Evolutionary conservation across 306 rosid species (phyloP), one percentile per base, ranked within the genome.

Genomic region (Dryas octopetala): DNA sequence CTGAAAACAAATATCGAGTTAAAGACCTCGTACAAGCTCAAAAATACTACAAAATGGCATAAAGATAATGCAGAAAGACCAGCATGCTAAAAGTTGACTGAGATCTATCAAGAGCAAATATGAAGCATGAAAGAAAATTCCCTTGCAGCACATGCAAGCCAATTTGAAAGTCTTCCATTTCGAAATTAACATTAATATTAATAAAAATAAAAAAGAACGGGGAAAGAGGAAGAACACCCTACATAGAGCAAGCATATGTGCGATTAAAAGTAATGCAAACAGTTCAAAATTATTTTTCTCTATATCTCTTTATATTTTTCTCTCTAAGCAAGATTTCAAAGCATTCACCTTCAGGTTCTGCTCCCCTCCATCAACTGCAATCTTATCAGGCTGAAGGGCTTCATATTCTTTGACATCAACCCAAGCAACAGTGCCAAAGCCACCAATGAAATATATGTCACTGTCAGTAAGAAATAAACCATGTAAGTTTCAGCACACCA

Each of bases 351-450:
- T 96, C 62, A 96, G 89, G 82, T 85, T 88, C 76, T 90, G 97
- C 81, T 96, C 98, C 41, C 98, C 98, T 38, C 97, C 99, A 75
- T 92, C 96, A 73, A 89, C 97, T 57, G 98, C 99, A 79, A 96
- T 96, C 88, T 90, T 96, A 80, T 96, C 99, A 70, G 99, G 99
- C 83, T 92, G 88, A 83, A 96, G 85, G 81, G 83, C 75, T 86
- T 96, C 99, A 9, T 90, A 96, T 75, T 96, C 98, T 75, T 96
- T 90, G 74, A 96, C 99, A 79, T 92, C 92, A 76, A 92, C 93
- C 99, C 99, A 96, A 69, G 99, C 99, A 67, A 96, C 99, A 83
- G 99, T 96, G 49, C 99, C 99, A 81, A 96, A 96, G 66, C 99
- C 99, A 74, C 99, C 99, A 73, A 96, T 96, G 88, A 96, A 96